Conservation (phyloP, 306 rosid genomes). For the Phaseolus lunatus region DNA sequence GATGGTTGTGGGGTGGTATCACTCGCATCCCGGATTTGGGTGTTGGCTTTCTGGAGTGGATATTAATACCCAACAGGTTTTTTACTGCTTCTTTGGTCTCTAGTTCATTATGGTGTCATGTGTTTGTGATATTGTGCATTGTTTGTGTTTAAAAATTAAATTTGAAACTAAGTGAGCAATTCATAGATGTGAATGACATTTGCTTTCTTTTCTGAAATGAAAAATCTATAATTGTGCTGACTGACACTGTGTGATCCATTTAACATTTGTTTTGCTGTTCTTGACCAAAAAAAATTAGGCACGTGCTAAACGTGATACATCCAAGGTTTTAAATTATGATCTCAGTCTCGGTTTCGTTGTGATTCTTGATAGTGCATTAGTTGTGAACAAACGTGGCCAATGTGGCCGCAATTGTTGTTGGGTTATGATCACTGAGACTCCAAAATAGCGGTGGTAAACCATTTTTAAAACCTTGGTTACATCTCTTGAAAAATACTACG, state of each 20-base stretch:
- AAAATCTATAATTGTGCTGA: neutral
- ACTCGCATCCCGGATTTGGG: conserved; percentile 98
- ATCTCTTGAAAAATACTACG: neutral
- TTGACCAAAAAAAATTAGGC: neutral
- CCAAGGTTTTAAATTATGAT: neutral
- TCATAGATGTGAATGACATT: neutral
- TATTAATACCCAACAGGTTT: conserved; percentile 96
- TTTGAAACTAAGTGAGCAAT: neutral
- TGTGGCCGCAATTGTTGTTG: neutral
- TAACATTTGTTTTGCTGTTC: neutral
- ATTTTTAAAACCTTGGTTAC: neutral
- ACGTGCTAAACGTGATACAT: neutral
- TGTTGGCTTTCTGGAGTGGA: conserved; percentile 99
- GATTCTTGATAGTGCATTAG: neutral
- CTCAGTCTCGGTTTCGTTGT: neutral
- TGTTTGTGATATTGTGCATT: conserved; percentile 1
- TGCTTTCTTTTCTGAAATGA: neutral
- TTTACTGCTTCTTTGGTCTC: conserved; percentile 12
- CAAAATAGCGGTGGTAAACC: neutral
- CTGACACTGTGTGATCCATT: neutral
- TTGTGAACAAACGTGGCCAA: too few species aligned
- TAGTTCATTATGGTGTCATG: neutral
- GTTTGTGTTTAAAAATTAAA: neutral
- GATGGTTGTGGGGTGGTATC: conserved; percentile 99
- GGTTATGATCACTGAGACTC: neutral